These are phyloP conservation scores for Pyrus communis DNA, from an alignment of 306 rosid species.

Conservation along the genomic window DNA sequence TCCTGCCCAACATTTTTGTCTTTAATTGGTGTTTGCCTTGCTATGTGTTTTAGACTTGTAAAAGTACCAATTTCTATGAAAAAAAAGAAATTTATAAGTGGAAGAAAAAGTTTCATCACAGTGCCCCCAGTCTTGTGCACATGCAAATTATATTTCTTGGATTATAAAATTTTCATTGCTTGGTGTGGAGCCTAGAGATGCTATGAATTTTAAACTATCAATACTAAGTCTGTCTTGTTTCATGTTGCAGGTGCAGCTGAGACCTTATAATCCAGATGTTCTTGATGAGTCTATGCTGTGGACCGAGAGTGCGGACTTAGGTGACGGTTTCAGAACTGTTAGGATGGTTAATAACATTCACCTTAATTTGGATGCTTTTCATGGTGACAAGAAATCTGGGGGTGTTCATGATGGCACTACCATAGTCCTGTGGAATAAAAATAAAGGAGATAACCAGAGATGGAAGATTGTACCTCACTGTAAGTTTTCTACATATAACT, in stretches of 20 bases:
- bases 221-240: not conserved
- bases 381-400: slow-evolving; percentile 69
- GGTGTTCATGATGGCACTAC: slow-evolving; percentile 81
- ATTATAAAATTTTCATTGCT: not conserved
- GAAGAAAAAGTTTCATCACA: not conserved
- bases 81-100: not conserved
- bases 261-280: slow-evolving; percentile 42
- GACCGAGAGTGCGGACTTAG: slow-evolving; percentile 67
- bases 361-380: slow-evolving; percentile 74
- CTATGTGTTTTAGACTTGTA: not conserved
- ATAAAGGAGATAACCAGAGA: slow-evolving; percentile 70
- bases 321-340: slow-evolving; percentile 54
- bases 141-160: not conserved
- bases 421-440: slow-evolving; percentile 70
- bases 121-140: not conserved
- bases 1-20: not conserved
- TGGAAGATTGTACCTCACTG: slow-evolving; percentile 69
- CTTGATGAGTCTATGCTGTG: slow-evolving; percentile 75
- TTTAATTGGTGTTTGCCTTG: not conserved
- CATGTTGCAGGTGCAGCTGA: slow-evolving; percentile 54
- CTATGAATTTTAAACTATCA: not conserved
- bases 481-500: slow-evolving; percentile 33
- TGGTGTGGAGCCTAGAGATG: not conserved
- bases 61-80: not conserved
- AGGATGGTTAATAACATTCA: slow-evolving; percentile 76